phyloP scores from a whole-genome alignment of 1,284 basidiomycete species.

The Trichosporon faecale region DNA sequence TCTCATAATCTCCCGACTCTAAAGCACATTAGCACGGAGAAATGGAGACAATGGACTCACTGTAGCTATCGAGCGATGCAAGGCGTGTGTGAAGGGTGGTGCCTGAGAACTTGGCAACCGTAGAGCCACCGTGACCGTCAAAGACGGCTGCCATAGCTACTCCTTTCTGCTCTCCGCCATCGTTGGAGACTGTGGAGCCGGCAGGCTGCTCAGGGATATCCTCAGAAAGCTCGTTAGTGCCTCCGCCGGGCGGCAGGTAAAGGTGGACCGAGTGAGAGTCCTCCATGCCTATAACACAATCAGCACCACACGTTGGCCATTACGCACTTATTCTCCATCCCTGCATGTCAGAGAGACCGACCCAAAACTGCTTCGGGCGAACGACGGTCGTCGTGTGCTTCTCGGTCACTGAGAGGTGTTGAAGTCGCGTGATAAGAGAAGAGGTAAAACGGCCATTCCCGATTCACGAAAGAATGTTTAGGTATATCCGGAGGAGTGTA shows the following conservation, averaged over 20 bases:
- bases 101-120: constrained; percentile 87
- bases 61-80: constrained; percentile 68
- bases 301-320: neutral
- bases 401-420: constrained; percentile 58
- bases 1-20: constrained; percentile 64
- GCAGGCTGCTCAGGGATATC: constrained; percentile 52
- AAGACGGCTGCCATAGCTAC: constrained; percentile 90
- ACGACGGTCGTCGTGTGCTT: constrained; percentile 78
- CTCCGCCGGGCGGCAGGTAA: constrained; percentile 42
- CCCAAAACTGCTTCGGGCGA: constrained; percentile 70
- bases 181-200: constrained; percentile 50
- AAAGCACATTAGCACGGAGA: neutral
- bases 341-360: constrained; percentile 94
- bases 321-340: constrained; percentile 95
- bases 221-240: constrained; percentile 50
- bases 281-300: constrained; percentile 68
- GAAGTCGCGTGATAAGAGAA: constrained; percentile 18
- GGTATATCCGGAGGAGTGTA: neutral
- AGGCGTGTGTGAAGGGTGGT: constrained; percentile 82
- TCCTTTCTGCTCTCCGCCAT: constrained; percentile 59
- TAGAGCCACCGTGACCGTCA: constrained; percentile 93
- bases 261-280: constrained; percentile 89
- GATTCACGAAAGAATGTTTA: neutral
- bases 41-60: constrained; percentile 27
- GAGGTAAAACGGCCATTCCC: neutral